Percentiles rank a stretch among this genome's conserved stretches.
Evolutionary conservation across 257 asterid species (phyloP).

Genomic region (Nicotiana undulata): DNA sequence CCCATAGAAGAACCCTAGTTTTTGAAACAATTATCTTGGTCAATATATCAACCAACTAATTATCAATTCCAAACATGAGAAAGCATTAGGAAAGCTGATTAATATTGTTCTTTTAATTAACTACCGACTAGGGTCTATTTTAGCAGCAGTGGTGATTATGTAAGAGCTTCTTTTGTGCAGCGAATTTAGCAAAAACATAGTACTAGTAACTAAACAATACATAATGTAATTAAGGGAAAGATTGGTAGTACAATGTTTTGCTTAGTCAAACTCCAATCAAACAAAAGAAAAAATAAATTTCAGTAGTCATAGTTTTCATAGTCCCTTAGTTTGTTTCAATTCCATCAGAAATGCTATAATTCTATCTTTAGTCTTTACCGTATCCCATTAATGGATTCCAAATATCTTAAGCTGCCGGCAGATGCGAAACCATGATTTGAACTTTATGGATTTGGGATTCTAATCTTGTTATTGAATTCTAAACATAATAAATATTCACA

Average conservation of each 20-base stretch:
- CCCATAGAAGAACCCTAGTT: conserved; percentile 65
- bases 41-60: not conserved
- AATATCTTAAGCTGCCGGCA: too few relatives aligned
- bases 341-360: not conserved
- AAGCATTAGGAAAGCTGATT: not conserved
- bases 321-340: not conserved
- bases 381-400: not conserved
- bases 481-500: too few relatives aligned
- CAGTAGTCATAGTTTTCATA: not conserved
- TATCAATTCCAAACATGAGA: not conserved
- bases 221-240: not conserved
- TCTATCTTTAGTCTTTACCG: not conserved
- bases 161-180: not conserved
- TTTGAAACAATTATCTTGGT: not conserved
- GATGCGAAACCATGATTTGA: too few relatives aligned
- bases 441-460: too few relatives aligned
- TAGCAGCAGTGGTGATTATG: not conserved
- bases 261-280: not conserved
- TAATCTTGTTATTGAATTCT: too few relatives aligned
- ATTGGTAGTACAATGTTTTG: too few relatives aligned
- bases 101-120: too few relatives aligned
- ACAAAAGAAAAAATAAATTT: too few relatives aligned
- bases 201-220: not conserved
- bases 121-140: not conserved
- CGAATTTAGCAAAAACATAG: too few relatives aligned